Evolutionary conservation across 75 land plant species (phyloP), one percentile per base, ranked within the genome.

Genomic region (Cupressus sempervirens): DNA sequence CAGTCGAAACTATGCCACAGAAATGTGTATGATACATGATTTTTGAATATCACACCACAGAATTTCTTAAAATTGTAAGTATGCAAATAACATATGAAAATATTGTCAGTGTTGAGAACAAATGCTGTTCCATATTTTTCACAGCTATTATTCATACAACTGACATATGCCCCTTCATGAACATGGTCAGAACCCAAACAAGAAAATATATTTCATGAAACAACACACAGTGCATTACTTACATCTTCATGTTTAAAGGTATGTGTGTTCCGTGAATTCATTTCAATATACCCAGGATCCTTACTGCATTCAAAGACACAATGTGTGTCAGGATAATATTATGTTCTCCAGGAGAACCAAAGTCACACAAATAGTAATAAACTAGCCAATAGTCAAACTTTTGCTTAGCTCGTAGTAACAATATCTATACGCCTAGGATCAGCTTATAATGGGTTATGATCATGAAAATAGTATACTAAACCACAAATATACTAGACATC

Each of bases 241-340:
- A 91, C 93, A 86, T 91, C 90, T 83, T 74, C 76, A 86, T 85
- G 84, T 58, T 41, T 81, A 58, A 30, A 50, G n/a, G 52, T 82
- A 35, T 16, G 85, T 3, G 84, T 41, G 52, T 82, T 58, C 30
- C 67, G 72, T 4, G 67, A 10, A 82, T 62, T 85, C 86, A 87
- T 81, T 76, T 89, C 88, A 50, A 95, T 84, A 81, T 88, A 95
- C 38, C 97, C 97, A 80, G 97, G 97, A 88, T 95, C 92, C 86
- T 94, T 95, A 73, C 97, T 95, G 93, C 91, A 89, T 82, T 62
- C 79, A 83, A 48, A 62, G 67, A 75, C 86, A 50, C 34, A 5
- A 29, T 7, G 35, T 83, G 4, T n/a, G 29, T 48, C 80, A 76
- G 80, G 80, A 40, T 14, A 76, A 76, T 18, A 32, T 76, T 18